Evolutionary conservation across 805 yeast genomes (phyloP).

Genomic region (Komagataella pastoris): DNA sequence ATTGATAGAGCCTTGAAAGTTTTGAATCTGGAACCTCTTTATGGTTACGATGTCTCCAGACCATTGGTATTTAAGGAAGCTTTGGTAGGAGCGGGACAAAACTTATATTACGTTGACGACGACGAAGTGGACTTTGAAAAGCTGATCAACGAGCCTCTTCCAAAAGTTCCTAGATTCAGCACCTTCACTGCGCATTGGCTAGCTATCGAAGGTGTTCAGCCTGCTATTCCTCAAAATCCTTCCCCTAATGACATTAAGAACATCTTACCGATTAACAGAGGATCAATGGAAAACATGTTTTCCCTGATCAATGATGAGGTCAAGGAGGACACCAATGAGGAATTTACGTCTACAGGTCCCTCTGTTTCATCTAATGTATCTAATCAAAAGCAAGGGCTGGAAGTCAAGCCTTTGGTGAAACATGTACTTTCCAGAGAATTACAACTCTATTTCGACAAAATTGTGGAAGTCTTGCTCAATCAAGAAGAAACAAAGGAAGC

Average conservation of each 20-base stretch:
- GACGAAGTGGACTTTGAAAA: conserved; percentile 94
- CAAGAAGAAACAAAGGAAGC: conserved; percentile 28
- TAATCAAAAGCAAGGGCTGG: conserved; percentile 30
- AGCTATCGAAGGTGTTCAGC: conserved; percentile 97
- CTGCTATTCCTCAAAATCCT: conserved; percentile 95
- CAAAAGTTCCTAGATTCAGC: conserved; percentile 86
- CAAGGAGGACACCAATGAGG: conserved; percentile 6
- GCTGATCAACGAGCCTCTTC: conserved; percentile 84
- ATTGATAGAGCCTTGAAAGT: conserved; percentile 71
- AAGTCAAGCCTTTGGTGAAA: conserved; percentile 81
- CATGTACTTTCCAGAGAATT: conserved; percentile 92
- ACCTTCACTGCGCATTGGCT: conserved; percentile 95
- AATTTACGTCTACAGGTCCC: conserved; percentile 13
- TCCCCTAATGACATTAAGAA: conserved; percentile 64
- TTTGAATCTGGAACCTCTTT: conserved; percentile 87
- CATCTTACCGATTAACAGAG: conserved; percentile 68
- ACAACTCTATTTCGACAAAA: conserved; percentile 86
- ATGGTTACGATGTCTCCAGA: conserved; percentile 66
- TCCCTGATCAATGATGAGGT: conserved; percentile 36
- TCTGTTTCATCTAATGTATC: conserved; percentile 2
- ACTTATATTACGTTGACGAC: conserved; percentile 77
- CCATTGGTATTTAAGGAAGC: conserved; percentile 80
- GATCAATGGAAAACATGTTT: conserved; percentile 59
- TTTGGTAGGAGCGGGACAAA: conserved; percentile 81
- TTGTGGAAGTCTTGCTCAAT: conserved; percentile 61